Conservation (phyloP, 73 alveolate species). For the Paramecium biaurelia region DNA sequence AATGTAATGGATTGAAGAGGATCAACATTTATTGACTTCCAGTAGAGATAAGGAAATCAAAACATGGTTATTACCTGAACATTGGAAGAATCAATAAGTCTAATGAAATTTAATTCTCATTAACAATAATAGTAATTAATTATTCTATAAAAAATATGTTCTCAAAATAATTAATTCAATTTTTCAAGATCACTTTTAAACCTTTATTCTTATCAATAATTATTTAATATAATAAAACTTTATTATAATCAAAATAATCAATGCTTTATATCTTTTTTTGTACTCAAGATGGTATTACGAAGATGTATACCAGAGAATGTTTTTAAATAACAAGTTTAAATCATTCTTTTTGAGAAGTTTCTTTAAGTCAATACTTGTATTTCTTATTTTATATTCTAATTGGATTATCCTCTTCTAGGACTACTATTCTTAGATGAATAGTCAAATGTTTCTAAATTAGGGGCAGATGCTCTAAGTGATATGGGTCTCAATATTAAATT, state of each 20-base stretch:
- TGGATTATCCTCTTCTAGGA: background rate
- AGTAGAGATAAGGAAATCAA: conserved; percentile 56
- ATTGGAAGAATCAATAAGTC: background rate
- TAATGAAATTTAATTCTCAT: background rate
- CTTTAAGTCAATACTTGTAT: background rate
- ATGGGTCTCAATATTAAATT: background rate
- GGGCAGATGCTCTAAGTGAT: background rate
- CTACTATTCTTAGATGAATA: background rate
- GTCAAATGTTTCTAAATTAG: background rate
- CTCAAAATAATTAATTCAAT: too few species aligned
- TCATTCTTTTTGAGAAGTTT: background rate
- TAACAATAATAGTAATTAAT: background rate
- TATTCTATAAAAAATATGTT: too few species aligned
- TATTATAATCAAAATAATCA: background rate
- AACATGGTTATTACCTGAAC: background rate
- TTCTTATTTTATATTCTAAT: background rate
- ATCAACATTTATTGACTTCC: conserved; percentile 35
- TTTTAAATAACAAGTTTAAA: background rate
- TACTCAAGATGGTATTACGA: background rate
- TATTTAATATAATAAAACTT: background rate
- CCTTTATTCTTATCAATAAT: too few species aligned
- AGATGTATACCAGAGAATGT: background rate
- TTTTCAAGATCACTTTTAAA: too few species aligned
- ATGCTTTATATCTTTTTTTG: background rate
- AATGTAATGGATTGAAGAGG: conserved; percentile 59